A percentile compares a stretch with the other conserved stretches of the same genome.
These are phyloP conservation scores for Lophiostoma macrostomum DNA, from an alignment of 495 filamentous ascomycete genomes.

Conservation along the genomic window DNA sequence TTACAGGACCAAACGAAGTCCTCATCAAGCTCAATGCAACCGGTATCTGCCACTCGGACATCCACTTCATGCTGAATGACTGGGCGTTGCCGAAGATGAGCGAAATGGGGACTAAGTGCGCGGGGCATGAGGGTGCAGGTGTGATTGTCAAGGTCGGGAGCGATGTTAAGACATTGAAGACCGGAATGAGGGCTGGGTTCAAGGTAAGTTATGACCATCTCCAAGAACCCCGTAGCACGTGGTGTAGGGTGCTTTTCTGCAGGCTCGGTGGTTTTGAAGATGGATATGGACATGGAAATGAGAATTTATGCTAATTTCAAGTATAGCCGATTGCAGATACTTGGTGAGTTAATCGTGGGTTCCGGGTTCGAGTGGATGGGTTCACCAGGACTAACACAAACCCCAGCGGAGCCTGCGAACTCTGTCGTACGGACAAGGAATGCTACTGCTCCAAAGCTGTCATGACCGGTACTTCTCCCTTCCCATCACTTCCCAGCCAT, in stretches of 20 bases:
- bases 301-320: no score
- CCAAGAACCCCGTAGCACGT: no score
- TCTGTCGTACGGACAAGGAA: constrained; percentile 44
- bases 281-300: no score
- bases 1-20: constrained; percentile 40
- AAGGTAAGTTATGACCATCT: constrained; percentile 28
- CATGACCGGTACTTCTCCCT: no score
- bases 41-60: constrained; percentile 42
- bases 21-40: constrained; percentile 44
- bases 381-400: constrained; percentile 46
- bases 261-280: no score
- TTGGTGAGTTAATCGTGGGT: constrained; percentile 35
- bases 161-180: constrained; percentile 52
- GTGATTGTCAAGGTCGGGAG: constrained; percentile 53
- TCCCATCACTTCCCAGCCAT: no score
- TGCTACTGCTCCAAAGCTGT: constrained; percentile 41
- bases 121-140: constrained; percentile 58
- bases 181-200: constrained; percentile 59
- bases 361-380: background rate
- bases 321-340: constrained; percentile 53
- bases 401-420: constrained; percentile 50
- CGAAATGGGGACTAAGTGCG: constrained; percentile 46
- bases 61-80: constrained; percentile 45
- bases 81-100: constrained; percentile 50
- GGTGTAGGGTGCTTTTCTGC: no score